These are phyloP conservation scores for Hypoxylon fragiforme DNA, from an alignment of 495 filamentous ascomycete genomes.

Conservation along the genomic window DNA sequence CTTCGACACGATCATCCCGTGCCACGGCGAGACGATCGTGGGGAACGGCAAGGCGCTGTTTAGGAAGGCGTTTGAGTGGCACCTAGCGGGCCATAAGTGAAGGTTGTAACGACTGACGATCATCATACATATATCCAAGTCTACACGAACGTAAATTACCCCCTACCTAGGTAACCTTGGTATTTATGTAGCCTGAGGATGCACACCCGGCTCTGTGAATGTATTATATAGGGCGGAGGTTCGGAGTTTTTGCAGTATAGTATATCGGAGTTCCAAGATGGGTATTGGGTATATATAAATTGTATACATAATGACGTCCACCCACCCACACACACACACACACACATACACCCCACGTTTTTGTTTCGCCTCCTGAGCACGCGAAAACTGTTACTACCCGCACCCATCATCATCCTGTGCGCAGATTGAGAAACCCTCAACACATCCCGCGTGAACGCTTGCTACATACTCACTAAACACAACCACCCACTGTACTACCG, in stretches of 20 bases:
- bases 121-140: not conserved
- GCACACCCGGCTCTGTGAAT: too few relatives aligned
- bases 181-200: too few relatives aligned
- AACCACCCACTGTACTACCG: not conserved
- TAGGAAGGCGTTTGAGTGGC: constrained; percentile 82
- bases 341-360: too few relatives aligned
- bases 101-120: not conserved
- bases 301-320: too few relatives aligned
- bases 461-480: not conserved
- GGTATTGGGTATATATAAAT: too few relatives aligned
- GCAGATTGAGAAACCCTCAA: not conserved
- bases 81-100: constrained; percentile 61
- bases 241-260: too few relatives aligned
- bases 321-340: too few relatives aligned
- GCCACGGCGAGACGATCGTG: constrained; percentile 91
- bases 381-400: not conserved
- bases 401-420: not conserved
- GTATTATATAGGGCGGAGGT: too few relatives aligned
- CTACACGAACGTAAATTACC: too few relatives aligned
- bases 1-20: constrained; percentile 85
- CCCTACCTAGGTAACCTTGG: too few relatives aligned
- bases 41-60: constrained; percentile 75
- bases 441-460: not conserved
- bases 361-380: too few relatives aligned
- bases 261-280: too few relatives aligned